phyloP scores from a whole-genome alignment of 75 land plant genomes.

The Pinus albicaulis region DNA sequence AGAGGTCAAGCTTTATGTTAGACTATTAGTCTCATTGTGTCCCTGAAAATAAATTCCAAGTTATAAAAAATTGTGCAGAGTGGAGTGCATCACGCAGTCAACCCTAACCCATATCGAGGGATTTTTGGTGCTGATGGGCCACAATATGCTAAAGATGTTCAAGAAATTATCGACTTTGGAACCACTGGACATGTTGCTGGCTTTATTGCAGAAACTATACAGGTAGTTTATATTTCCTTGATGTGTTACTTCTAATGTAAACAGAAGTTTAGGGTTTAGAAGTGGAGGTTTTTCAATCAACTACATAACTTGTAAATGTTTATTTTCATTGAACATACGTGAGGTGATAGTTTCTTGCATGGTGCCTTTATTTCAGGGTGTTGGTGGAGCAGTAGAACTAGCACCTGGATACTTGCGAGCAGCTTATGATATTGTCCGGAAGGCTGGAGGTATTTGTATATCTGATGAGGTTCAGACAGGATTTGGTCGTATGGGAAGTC shows the following conservation, averaged over 20 bases:
- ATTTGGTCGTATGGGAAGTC: slow-evolving; percentile 88
- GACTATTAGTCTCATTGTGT: neutral
- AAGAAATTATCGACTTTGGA: slow-evolving; percentile 79
- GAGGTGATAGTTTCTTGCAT: neutral
- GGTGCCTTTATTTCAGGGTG: slow-evolving; percentile 57
- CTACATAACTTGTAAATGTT: neutral
- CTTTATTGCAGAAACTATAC: slow-evolving; percentile 91
- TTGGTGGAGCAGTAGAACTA: slow-evolving; percentile 91
- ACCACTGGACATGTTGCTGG: slow-evolving; percentile 86
- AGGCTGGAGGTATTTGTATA: slow-evolving; percentile 92
- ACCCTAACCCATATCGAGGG: slow-evolving; percentile 94
- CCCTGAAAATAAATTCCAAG: neutral
- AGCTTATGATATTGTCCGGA: slow-evolving; percentile 69
- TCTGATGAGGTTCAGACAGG: slow-evolving; percentile 96
- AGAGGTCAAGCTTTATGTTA: neutral
- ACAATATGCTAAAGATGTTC: slow-evolving; percentile 84
- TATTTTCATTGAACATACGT: neutral
- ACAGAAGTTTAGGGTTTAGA: neutral
- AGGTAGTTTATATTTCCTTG: slow-evolving; percentile 32
- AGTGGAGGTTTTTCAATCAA: neutral
- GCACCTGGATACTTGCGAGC: slow-evolving; percentile 91
- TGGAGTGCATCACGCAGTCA: slow-evolving; percentile 93
- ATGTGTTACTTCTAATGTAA: neutral
- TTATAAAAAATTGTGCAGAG: slow-evolving; percentile 33
- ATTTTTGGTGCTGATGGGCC: slow-evolving; percentile 85